A percentile compares a stretch with the other conserved stretches of the same genome.
Conservation (phyloP, 768 basidiomycete species). For the Suillus fuscotomentosus region DNA sequence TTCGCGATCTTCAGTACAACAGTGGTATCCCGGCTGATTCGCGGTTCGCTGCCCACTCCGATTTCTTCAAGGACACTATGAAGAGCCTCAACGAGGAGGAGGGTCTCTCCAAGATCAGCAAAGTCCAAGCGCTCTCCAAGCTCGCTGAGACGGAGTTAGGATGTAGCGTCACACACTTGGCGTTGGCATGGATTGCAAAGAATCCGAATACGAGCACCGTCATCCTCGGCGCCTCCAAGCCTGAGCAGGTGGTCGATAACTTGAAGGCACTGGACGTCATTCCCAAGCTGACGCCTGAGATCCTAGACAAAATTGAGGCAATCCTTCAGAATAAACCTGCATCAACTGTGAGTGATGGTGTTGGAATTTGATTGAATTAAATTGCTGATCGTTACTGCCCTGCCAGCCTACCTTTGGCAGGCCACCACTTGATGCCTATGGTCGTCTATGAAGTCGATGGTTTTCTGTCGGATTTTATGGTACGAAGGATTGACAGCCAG, state of each 20-base stretch:
- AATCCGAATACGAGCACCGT: conserved; percentile 50
- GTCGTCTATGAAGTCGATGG: conserved; percentile 16
- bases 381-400: not conserved
- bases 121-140: conserved; percentile 46
- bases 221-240: conserved; percentile 48
- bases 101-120: conserved; percentile 45
- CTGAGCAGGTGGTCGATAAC: conserved; percentile 48
- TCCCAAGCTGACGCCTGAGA: conserved; percentile 51
- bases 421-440: conserved; percentile 26
- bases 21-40: conserved; percentile 51
- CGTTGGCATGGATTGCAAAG: conserved; percentile 55
- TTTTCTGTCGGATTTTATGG: not conserved
- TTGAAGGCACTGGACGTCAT: conserved; percentile 51
- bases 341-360: conserved; percentile 22
- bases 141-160: conserved; percentile 47
- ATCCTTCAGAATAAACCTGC: conserved; percentile 44
- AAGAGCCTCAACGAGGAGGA: conserved; percentile 41
- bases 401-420: conserved; percentile 27
- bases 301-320: conserved; percentile 49
- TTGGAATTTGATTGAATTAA: not conserved
- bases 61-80: conserved; percentile 45
- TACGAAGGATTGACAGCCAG: not conserved
- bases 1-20: conserved; percentile 36
- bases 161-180: conserved; percentile 45
- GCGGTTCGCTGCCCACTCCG: conserved; percentile 47